phyloP scores from a whole-genome alignment of 1,284 basidiomycete genomes.

The Pseudozyma hubeiensis region DNA sequence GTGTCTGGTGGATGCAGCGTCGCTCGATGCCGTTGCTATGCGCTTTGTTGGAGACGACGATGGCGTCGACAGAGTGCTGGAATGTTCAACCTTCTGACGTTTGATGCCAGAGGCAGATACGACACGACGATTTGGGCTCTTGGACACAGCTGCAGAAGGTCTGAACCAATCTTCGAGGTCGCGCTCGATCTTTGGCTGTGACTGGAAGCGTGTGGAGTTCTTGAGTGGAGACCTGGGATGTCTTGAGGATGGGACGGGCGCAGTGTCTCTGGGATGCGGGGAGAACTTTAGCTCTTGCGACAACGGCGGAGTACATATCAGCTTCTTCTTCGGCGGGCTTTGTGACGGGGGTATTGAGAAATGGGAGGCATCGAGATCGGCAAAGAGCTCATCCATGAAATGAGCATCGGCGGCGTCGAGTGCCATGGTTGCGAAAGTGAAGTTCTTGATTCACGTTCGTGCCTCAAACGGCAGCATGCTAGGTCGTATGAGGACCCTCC shows the following conservation, averaged over 20 bases:
- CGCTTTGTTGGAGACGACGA: not conserved
- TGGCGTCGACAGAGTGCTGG: not conserved
- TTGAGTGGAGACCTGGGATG: slow-evolving; percentile 21
- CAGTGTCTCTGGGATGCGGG: not conserved
- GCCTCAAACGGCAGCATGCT: not conserved
- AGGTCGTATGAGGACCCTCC: too few species aligned
- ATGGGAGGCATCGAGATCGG: slow-evolving; percentile 44
- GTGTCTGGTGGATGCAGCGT: not conserved
- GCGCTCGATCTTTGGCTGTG: slow-evolving; percentile 11
- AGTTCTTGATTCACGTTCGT: not conserved
- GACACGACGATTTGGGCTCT: slow-evolving; percentile 3
- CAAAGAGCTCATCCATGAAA: slow-evolving; percentile 52
- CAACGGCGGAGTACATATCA: not conserved
- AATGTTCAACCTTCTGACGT: slow-evolving; percentile 28
- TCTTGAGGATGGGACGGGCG: not conserved
- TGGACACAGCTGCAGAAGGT: slow-evolving; percentile 2
- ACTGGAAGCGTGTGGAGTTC: slow-evolving; percentile 24
- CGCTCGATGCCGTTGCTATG: not conserved
- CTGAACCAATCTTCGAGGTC: slow-evolving; percentile 29
- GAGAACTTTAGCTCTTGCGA: slow-evolving; percentile 3
- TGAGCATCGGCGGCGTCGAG: slow-evolving; percentile 37
- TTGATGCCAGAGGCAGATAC: slow-evolving; percentile 25
- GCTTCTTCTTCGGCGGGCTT: slow-evolving; percentile 36
- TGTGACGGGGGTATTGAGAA: slow-evolving; percentile 47
- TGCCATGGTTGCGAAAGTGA: slow-evolving; percentile 14